Evolutionary conservation across 345 rosid genomes (phyloP).

Genomic region (Trapa incisa): DNA sequence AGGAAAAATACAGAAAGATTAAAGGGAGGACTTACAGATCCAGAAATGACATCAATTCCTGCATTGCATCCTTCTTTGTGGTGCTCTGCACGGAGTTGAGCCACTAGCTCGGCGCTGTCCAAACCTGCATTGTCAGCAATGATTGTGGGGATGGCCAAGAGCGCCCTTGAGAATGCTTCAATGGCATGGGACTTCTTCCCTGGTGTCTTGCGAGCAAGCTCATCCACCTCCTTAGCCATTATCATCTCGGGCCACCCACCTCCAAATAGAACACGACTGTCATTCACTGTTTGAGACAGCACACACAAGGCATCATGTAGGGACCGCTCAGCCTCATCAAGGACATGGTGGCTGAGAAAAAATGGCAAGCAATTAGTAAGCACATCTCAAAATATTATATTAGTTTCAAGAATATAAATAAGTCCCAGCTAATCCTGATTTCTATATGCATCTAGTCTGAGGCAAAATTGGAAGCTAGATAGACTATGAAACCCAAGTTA

Average conservation of each 20-base stretch:
- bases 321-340: slow-evolving; percentile 97
- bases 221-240: slow-evolving; percentile 96
- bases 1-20: not conserved
- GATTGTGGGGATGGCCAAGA: slow-evolving; percentile 68
- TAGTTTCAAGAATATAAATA: not conserved
- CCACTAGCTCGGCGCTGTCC: slow-evolving; percentile 91
- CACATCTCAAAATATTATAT: not conserved
- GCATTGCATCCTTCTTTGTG: slow-evolving; percentile 63
- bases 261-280: slow-evolving; percentile 80
- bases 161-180: slow-evolving; percentile 87
- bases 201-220: slow-evolving; percentile 83
- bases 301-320: slow-evolving; percentile 94
- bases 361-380: too few relatives aligned
- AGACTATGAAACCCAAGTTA: not conserved
- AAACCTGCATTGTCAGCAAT: slow-evolving; percentile 97
- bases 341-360: slow-evolving; percentile 66
- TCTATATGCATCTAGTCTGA: not conserved
- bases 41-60: slow-evolving; percentile 85
- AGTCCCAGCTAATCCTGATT: too few relatives aligned
- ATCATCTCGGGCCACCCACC: slow-evolving; percentile 99
- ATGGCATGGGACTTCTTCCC: slow-evolving; percentile 96
- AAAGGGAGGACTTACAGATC: slow-evolving; percentile 52
- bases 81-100: slow-evolving; percentile 97
- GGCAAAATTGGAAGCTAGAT: not conserved
- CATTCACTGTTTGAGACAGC: slow-evolving; percentile 88